A percentile compares a stretch with the other conserved stretches of the same genome.
phyloP scores from a whole-genome alignment of 768 basidiomycete genomes.

The Trametes maxima region DNA sequence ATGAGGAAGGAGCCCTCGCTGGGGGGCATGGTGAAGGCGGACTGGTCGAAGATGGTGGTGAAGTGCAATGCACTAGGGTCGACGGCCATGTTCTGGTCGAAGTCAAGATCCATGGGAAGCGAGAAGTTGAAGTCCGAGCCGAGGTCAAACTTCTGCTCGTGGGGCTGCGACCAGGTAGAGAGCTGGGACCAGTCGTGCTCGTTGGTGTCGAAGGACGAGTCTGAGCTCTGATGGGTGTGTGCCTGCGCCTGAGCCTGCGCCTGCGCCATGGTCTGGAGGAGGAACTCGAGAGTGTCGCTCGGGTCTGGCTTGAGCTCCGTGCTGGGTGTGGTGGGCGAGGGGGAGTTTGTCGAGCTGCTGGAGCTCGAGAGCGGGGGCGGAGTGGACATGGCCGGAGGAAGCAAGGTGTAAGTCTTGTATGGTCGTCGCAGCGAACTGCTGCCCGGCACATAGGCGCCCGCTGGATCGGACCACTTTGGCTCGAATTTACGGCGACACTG shows the following conservation, averaged over 20 bases:
- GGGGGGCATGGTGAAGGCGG: constrained; percentile 14
- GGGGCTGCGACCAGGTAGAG: constrained; percentile 42
- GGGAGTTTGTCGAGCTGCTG: constrained; percentile 30
- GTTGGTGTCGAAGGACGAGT: constrained; percentile 16
- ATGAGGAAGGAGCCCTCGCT: constrained; percentile 11
- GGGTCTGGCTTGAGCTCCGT: constrained; percentile 26
- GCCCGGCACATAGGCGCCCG: constrained; percentile 6
- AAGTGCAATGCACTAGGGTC: constrained; percentile 69
- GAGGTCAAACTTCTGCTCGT: constrained; percentile 44
- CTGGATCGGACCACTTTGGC: constrained; percentile 23
- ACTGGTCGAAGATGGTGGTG: constrained; percentile 34
- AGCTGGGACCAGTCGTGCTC: constrained; percentile 57
- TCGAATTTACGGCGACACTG: constrained; percentile 3
- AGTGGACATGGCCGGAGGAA: constrained; percentile 28
- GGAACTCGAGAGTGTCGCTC: constrained; percentile 30
- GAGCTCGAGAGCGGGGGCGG: constrained; percentile 30
- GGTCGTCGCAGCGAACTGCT: neutral
- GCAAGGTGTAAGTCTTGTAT: constrained; percentile 16
- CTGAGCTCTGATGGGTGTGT: constrained; percentile 11
- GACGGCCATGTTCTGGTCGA: constrained; percentile 57
- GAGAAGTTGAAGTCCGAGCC: constrained; percentile 42
- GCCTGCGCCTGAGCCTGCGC: constrained; percentile 17
- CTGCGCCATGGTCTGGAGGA: constrained; percentile 34
- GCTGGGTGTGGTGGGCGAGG: constrained; percentile 27
- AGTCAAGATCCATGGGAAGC: constrained; percentile 62